These are phyloP conservation scores for Discostella stelligera DNA, from an alignment of 352 stramenopile species.

Conservation along the genomic window DNA sequence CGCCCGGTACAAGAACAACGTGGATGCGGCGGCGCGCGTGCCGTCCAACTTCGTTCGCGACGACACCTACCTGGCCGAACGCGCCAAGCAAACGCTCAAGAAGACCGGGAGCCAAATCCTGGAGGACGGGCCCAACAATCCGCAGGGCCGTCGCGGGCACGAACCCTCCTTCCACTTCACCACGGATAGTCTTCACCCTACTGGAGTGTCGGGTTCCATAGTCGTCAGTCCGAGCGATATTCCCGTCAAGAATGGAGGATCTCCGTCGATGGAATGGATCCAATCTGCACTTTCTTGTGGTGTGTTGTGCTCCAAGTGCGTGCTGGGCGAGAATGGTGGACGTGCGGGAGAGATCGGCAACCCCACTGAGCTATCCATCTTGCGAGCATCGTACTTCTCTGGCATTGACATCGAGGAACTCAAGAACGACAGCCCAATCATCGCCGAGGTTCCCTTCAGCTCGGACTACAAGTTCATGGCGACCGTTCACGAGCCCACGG, in stretches of 20 bases:
- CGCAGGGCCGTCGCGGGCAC: constrained; percentile 31
- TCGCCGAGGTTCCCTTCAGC: constrained; percentile 87
- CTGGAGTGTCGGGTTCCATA: constrained; percentile 9
- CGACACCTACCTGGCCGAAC: constrained; percentile 58
- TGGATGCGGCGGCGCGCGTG: constrained; percentile 53
- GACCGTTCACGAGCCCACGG: constrained; percentile 71
- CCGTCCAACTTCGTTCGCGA: constrained; percentile 70
- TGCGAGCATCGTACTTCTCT: constrained; percentile 67
- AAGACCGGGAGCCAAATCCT: constrained; percentile 50
- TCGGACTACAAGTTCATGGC: constrained; percentile 89
- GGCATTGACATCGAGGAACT: constrained; percentile 77
- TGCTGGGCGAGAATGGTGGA: constrained; percentile 67
- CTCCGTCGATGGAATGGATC: constrained; percentile 52
- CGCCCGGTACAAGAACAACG: constrained; percentile 69
- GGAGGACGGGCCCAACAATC: constrained; percentile 41
- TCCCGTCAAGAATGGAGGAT: constrained; percentile 57
- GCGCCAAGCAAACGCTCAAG: constrained; percentile 46
- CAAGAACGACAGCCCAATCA: constrained; percentile 65
- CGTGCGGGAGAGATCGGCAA: constrained; percentile 79
- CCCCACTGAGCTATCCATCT: constrained; percentile 79
- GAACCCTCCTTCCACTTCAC: constrained; percentile 40
- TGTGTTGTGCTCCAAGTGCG: constrained; percentile 75
- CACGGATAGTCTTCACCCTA: constrained; percentile 33
- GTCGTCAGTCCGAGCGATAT: constrained; percentile 25
- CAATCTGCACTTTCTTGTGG: constrained; percentile 62